Evolutionary conservation across 139 green algal genomes (phyloP).

Genomic region (Coccomyxa sp.): DNA sequence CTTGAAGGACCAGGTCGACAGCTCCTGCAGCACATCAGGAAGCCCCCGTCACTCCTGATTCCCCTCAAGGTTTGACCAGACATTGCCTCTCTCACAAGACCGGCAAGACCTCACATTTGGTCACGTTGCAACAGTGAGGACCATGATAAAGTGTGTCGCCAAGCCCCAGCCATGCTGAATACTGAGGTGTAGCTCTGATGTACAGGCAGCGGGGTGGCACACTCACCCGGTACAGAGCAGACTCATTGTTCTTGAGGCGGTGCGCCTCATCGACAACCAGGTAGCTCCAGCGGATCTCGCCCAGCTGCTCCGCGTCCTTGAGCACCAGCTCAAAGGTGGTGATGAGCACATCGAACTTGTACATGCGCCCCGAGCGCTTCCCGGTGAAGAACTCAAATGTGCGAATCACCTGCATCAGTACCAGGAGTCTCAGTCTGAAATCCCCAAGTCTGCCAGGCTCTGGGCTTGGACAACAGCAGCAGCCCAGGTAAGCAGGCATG

Average conservation of each 20-base stretch:
- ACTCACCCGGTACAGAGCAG: constrained; percentile 71
- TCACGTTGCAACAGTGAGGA: no score
- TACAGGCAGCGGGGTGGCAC: constrained; percentile 60
- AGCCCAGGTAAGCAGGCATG: no score
- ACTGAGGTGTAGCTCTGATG: no score
- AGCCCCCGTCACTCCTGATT: neutral
- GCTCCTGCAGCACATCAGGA: constrained; percentile 33
- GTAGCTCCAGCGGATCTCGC: constrained; percentile 73
- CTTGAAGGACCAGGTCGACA: constrained; percentile 57
- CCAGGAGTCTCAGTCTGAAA: no score
- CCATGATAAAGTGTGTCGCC: no score
- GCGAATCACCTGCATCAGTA: constrained; percentile 49
- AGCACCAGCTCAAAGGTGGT: constrained; percentile 93
- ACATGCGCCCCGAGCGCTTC: constrained; percentile 16
- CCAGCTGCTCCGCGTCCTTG: constrained; percentile 71
- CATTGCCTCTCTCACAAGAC: neutral
- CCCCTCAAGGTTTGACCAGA: neutral
- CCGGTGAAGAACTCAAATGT: constrained; percentile 51
- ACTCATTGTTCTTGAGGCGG: constrained; percentile 88
- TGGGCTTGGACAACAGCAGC: no score
- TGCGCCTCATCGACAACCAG: constrained; percentile 87
- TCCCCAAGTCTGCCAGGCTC: no score
- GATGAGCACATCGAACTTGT: constrained; percentile 77
- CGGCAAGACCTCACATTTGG: neutral
- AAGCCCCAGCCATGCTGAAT: no score